Conservation (phyloP, 306 rosid genomes). For the Glycyrrhiza uralensis region DNA sequence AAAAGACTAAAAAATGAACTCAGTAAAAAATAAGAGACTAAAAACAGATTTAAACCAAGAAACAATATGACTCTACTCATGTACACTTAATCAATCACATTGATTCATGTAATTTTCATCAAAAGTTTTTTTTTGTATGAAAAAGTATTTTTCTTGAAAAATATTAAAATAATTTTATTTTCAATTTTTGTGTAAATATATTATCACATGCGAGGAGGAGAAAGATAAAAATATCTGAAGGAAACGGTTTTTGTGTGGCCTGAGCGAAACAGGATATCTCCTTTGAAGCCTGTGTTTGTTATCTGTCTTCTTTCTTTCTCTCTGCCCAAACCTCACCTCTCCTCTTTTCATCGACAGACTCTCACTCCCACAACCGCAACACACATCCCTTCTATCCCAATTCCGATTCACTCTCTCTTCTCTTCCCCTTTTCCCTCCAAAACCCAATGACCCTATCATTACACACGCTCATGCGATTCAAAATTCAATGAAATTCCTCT, state of each 20-base stretch:
- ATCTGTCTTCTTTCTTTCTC: conserved; percentile 38
- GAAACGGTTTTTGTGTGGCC: conserved; percentile 90
- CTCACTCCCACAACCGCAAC: not conserved
- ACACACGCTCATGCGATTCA: conserved; percentile 23
- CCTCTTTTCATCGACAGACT: conserved; percentile 26
- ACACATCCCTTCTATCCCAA: not conserved
- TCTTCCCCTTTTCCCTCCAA: not conserved
- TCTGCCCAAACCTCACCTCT: not conserved
- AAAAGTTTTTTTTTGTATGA: too few relatives aligned
- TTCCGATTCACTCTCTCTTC: conserved; percentile 11
- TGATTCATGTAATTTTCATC: too few relatives aligned
- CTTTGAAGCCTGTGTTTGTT: conserved; percentile 27
- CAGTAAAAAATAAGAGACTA: too few relatives aligned
- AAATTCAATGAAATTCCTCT: conserved; percentile 80
- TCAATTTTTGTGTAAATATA: not conserved
- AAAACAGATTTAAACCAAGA: too few relatives aligned
- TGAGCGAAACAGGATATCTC: conserved; percentile 55
- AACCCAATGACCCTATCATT: not conserved
- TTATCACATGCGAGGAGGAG: not conserved
- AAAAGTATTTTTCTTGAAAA: too few relatives aligned
- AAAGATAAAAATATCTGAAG: conserved; percentile 28
- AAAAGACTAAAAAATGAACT: too few relatives aligned
- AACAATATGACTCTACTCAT: too few relatives aligned
- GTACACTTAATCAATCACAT: too few relatives aligned
- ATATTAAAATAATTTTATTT: too few relatives aligned